Evolutionary conservation across 2,329 filamentous ascomycete species (phyloP).

Genomic region (Trichophyton mentagrophytes): DNA sequence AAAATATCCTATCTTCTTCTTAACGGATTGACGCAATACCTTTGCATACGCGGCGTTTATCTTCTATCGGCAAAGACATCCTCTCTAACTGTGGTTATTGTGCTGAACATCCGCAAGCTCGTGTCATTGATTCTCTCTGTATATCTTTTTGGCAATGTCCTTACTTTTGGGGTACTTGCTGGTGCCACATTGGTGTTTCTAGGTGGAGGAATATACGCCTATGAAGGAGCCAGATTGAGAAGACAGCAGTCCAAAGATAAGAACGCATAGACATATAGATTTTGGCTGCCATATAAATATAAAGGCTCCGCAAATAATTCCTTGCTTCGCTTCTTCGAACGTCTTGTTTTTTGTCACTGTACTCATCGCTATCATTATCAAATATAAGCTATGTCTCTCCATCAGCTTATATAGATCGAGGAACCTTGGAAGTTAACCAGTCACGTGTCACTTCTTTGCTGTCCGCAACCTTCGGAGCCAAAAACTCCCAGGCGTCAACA

Average conservation of each 20-base stretch:
- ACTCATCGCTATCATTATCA: no score
- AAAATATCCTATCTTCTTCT: slow-evolving; percentile 30
- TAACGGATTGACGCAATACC: slow-evolving; percentile 72
- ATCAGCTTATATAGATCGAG: no score
- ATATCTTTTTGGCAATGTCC: slow-evolving; percentile 78
- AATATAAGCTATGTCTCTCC: no score
- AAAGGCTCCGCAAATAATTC: no score
- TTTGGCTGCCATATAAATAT: no score
- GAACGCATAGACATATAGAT: neutral
- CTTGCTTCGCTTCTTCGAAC: no score
- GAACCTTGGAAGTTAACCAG: no score
- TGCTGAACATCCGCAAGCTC: slow-evolving; percentile 87
- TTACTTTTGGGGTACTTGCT: slow-evolving; percentile 62
- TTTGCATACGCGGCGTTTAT: slow-evolving; percentile 92
- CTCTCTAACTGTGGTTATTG: slow-evolving; percentile 89
- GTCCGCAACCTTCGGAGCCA: no score
- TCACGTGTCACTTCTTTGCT: no score
- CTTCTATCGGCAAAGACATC: slow-evolving; percentile 79
- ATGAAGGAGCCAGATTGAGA: slow-evolving; percentile 43
- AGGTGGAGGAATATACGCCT: slow-evolving; percentile 79
- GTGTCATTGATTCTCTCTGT: slow-evolving; percentile 85
- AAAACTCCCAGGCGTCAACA: no score
- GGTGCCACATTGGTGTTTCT: slow-evolving; percentile 81
- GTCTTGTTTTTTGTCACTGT: no score
- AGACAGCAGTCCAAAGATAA: slow-evolving; percentile 11